Conservation (phyloP, 2,329 filamentous ascomycete species). For the Amesomyces nigricolor region DNA sequence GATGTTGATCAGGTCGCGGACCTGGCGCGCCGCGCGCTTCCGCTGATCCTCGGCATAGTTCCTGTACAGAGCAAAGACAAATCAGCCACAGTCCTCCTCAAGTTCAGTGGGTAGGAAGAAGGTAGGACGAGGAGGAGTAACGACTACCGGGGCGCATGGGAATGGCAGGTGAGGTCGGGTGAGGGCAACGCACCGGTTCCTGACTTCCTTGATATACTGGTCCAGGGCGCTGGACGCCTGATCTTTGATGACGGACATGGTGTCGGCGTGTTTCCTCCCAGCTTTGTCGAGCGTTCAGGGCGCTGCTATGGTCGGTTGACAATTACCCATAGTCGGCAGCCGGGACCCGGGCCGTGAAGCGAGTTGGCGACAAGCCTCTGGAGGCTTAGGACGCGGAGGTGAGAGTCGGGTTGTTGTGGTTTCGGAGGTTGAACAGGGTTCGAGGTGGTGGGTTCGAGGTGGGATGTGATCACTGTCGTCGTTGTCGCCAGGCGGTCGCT, state of each 20-base stretch:
- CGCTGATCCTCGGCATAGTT: slow-evolving; percentile 44
- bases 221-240: slow-evolving; percentile 53
- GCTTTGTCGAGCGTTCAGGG: slow-evolving; percentile 14
- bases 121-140: too few relatives aligned
- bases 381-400: neutral
- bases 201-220: slow-evolving; percentile 48
- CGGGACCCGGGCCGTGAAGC: neutral
- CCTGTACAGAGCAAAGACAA: slow-evolving; percentile 16
- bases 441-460: too few relatives aligned
- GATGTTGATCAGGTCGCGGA: slow-evolving; percentile 50
- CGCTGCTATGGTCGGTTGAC: slow-evolving; percentile 18
- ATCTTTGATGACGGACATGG: slow-evolving; percentile 35
- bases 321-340: slow-evolving; percentile 26
- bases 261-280: slow-evolving; percentile 10
- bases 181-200: slow-evolving; percentile 42
- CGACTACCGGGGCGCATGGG: too few relatives aligned
- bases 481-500: too few relatives aligned
- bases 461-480: too few relatives aligned
- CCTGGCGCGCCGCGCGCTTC: slow-evolving; percentile 48
- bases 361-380: neutral
- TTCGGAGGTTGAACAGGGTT: neutral
- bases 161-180: neutral
- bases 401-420: neutral
- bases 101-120: neutral
- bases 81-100: neutral